Evolutionary conservation across 345 rosid genomes (phyloP).

Genomic region (Salix suchowensis): DNA sequence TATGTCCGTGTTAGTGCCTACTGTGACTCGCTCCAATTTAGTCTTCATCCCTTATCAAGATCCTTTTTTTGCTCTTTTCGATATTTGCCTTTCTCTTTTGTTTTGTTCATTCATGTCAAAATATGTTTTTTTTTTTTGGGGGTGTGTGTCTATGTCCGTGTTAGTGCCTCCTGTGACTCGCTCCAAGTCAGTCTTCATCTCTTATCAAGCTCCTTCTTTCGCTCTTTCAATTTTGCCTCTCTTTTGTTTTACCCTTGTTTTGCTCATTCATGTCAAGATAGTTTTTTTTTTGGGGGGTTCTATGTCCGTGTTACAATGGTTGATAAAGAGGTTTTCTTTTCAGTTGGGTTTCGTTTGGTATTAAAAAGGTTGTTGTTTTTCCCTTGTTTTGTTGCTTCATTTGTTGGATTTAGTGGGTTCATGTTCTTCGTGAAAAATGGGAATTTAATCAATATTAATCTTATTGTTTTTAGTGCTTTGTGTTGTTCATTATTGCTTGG

Average conservation of each 20-base stretch:
- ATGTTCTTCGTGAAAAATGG: neutral
- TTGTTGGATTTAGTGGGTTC: neutral
- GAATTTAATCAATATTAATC: neutral
- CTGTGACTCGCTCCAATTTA: too few species aligned
- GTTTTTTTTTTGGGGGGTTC: neutral
- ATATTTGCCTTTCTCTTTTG: too few species aligned
- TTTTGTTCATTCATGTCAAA: too few species aligned
- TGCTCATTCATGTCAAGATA: neutral
- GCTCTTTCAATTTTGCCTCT: neutral
- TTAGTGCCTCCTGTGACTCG: constrained; percentile 2
- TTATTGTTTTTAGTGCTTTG: neutral
- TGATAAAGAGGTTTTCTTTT: neutral
- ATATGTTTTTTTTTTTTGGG: too few species aligned
- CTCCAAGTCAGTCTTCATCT: constrained; percentile 19
- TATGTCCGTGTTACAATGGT: neutral
- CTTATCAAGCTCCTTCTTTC: neutral
- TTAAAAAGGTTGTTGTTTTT: neutral
- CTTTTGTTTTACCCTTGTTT: neutral
- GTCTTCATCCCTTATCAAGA: too few species aligned
- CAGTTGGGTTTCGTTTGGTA: neutral
- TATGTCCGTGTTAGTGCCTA: neutral
- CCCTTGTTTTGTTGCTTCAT: neutral
- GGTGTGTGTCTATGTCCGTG: too few species aligned
- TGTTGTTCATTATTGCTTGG: neutral
- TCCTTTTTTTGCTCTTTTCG: too few species aligned